Evolutionary conservation across 768 basidiomycete species (phyloP).

Genomic region (Tulasnella sp.): DNA sequence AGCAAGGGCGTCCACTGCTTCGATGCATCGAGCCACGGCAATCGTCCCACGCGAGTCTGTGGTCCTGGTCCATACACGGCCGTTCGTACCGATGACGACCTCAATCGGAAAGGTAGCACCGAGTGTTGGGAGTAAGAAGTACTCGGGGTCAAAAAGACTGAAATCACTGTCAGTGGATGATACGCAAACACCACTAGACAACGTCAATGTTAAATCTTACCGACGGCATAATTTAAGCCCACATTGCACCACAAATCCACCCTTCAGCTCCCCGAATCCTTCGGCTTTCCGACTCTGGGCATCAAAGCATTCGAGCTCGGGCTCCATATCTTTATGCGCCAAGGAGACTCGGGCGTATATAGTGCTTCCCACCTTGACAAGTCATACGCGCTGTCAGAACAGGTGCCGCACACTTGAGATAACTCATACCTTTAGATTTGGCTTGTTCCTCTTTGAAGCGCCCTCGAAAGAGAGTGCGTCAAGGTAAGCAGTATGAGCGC

Average conservation of each 20-base stretch:
- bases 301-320: conserved; percentile 94
- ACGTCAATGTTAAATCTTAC: conserved; percentile 43
- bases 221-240: conserved; percentile 78
- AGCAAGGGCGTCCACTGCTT: conserved; percentile 53
- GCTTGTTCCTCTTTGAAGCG: conserved; percentile 87
- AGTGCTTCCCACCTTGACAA: conserved; percentile 67
- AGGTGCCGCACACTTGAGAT: background rate
- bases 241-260: conserved; percentile 71
- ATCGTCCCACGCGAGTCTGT: conserved; percentile 66
- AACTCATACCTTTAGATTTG: conserved; percentile 75
- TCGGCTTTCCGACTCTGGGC: conserved; percentile 85
- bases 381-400: conserved; percentile 12
- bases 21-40: conserved; percentile 65
- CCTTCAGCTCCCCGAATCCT: conserved; percentile 88
- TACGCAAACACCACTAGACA: conserved; percentile 3
- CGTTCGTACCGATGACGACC: conserved; percentile 82
- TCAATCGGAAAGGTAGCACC: conserved; percentile 80
- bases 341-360: conserved; percentile 88
- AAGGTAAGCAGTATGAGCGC: conserved; percentile 72
- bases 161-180: conserved; percentile 8
- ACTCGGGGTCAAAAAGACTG: conserved; percentile 69
- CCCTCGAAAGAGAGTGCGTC: conserved; percentile 93
- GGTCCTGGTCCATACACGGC: conserved; percentile 79
- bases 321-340: conserved; percentile 96
- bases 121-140: conserved; percentile 72